Evolutionary conservation across 768 basidiomycete species (phyloP).

Genomic region (Mycena haematopus): DNA sequence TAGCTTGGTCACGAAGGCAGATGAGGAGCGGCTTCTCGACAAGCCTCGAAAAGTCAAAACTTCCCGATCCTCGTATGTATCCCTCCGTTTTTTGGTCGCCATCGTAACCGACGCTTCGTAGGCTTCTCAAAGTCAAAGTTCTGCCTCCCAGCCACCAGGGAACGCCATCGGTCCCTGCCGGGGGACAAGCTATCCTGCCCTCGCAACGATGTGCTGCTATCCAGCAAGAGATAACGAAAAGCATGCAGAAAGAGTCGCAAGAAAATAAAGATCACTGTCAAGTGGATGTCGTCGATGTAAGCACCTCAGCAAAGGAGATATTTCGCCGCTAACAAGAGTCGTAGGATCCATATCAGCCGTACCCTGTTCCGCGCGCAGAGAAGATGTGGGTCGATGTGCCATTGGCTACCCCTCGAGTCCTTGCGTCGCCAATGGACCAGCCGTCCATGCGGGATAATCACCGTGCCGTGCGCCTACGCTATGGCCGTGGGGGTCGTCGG

Average conservation of each 20-base stretch:
- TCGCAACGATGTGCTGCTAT: conserved; percentile 70
- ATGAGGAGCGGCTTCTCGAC: conserved; percentile 76
- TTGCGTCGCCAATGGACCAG: conserved; percentile 39
- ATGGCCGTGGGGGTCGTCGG: conserved; percentile 83
- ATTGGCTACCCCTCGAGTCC: conserved; percentile 25
- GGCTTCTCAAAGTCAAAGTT: conserved; percentile 53
- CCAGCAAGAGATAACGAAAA: conserved; percentile 65
- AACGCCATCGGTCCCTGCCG: conserved; percentile 48
- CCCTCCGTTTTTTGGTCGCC: conserved; percentile 25
- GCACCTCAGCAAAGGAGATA: conserved; percentile 23
- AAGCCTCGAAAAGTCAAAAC: conserved; percentile 48
- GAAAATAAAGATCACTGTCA: conserved; percentile 67
- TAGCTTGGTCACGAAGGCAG: conserved; percentile 61
- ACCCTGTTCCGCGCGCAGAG: conserved; percentile 60
- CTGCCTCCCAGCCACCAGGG: conserved; percentile 52
- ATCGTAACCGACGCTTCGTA: conserved; percentile 47
- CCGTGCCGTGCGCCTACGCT: conserved; percentile 71
- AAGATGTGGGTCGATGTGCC: conserved; percentile 72
- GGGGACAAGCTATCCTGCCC: conserved; percentile 53
- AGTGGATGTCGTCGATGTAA: conserved; percentile 88
- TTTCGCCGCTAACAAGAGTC: conserved; percentile 1
- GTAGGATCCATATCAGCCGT: conserved; percentile 76
- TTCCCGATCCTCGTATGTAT: conserved; percentile 34
- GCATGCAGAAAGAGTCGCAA: conserved; percentile 69
- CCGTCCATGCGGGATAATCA: conserved; percentile 35